phyloP scores from a whole-genome alignment of 2,329 filamentous ascomycete genomes.

The Pezicula carpinea region DNA sequence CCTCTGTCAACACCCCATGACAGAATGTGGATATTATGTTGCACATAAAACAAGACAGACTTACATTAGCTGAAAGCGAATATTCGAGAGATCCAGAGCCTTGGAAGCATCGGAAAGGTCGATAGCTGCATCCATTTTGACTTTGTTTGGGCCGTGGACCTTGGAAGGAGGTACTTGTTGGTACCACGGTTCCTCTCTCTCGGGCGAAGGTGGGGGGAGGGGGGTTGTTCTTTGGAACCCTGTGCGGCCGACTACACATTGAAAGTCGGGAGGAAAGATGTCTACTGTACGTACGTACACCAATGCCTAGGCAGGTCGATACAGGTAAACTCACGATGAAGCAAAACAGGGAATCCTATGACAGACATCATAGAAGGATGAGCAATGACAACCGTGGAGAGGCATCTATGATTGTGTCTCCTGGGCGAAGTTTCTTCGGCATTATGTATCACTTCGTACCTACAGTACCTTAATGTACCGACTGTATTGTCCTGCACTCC shows the following conservation, averaged over 20 bases:
- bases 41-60: constrained; percentile 24
- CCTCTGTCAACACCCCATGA: neutral
- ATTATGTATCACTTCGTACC: too few species aligned
- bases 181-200: neutral
- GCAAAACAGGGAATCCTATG: too few species aligned
- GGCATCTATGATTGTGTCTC: too few species aligned
- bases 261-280: too few species aligned
- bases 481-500: too few species aligned
- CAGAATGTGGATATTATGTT: neutral
- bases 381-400: too few species aligned
- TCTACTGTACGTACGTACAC: too few species aligned
- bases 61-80: constrained; percentile 91
- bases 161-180: neutral
- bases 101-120: constrained; percentile 80
- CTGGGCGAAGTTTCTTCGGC: too few species aligned
- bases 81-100: constrained; percentile 84
- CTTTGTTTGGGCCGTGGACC: constrained; percentile 1
- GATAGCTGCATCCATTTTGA: constrained; percentile 80
- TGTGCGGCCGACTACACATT: constrained; percentile 6
- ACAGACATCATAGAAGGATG: too few species aligned
- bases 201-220: neutral
- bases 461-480: too few species aligned
- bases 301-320: too few species aligned
- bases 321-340: too few species aligned
- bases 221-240: neutral